Evolutionary conservation across 225 moss, liverwort and hornwort species (phyloP).

Genomic region (Marchantia paleacea): DNA sequence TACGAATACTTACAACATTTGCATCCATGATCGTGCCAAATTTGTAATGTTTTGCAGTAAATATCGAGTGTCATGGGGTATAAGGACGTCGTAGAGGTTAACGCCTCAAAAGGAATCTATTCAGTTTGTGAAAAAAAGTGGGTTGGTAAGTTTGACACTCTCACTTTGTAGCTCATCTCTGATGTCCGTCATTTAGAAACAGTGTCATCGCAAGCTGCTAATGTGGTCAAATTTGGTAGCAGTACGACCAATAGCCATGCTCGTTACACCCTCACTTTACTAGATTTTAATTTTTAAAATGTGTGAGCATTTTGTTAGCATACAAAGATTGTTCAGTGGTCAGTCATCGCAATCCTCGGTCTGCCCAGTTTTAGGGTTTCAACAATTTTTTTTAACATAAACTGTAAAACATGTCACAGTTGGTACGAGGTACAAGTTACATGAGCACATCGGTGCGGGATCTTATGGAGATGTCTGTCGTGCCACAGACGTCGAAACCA

Average conservation of each 20-base stretch:
- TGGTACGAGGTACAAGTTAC: slow-evolving; percentile 65
- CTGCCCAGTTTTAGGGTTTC: not conserved
- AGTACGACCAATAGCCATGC: not conserved
- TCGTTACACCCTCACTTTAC: no score
- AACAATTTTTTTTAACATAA: not conserved
- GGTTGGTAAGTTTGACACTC: slow-evolving; percentile 52
- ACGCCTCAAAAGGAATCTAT: slow-evolving; percentile 64
- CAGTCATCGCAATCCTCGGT: no score
- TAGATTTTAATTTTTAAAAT: no score
- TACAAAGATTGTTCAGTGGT: not conserved
- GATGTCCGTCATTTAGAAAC: not conserved
- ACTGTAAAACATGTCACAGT: slow-evolving; percentile 40
- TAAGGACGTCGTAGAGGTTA: slow-evolving; percentile 61
- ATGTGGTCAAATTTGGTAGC: not conserved
- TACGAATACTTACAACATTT: not conserved
- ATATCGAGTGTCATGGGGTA: slow-evolving; percentile 29
- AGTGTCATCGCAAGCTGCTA: not conserved
- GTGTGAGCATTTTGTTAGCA: not conserved
- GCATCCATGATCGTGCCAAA: not conserved
- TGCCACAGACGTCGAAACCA: slow-evolving; percentile 68
- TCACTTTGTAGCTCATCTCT: not conserved
- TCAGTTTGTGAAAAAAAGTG: slow-evolving; percentile 69
- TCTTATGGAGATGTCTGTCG: slow-evolving; percentile 94
- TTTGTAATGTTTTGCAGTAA: slow-evolving; percentile 11
- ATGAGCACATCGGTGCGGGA: slow-evolving; percentile 85